These are phyloP conservation scores for Paecilomyces niveus DNA, from an alignment of 2,329 filamentous ascomycete species.

Conservation along the genomic window DNA sequence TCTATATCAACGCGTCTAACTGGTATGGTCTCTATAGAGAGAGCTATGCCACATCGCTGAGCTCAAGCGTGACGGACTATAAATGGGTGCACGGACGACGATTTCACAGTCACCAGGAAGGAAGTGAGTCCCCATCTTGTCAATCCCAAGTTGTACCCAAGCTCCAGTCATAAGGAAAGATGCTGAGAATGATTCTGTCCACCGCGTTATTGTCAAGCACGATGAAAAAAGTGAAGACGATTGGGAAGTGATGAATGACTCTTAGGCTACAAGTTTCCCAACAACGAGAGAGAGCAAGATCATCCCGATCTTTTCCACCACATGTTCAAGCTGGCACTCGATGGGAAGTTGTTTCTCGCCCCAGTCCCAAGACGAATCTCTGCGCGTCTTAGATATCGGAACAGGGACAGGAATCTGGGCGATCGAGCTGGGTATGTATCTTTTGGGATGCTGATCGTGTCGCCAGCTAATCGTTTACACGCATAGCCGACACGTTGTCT, in stretches of 20 bases:
- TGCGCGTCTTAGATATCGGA: background rate
- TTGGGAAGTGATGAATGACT: background rate
- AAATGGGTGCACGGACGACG: slow-evolving; percentile 19
- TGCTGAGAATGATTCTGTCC: no score
- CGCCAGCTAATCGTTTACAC: background rate
- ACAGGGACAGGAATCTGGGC: background rate
- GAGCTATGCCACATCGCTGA: slow-evolving; percentile 2
- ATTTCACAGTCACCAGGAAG: slow-evolving; percentile 13
- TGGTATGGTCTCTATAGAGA: background rate
- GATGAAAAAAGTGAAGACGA: no score
- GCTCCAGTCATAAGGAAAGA: background rate
- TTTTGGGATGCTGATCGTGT: background rate
- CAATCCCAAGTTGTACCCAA: background rate
- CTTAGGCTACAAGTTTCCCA: slow-evolving; percentile 7
- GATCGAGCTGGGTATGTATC: background rate
- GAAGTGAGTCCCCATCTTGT: background rate
- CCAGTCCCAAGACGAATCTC: background rate
- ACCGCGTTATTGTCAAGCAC: no score
- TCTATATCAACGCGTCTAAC: background rate
- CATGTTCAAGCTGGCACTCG: slow-evolving; percentile 9
- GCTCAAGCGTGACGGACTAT: slow-evolving; percentile 14
- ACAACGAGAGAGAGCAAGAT: slow-evolving; percentile 9
- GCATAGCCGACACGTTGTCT: background rate
- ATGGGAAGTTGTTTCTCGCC: slow-evolving; percentile 3
- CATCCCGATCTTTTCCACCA: slow-evolving; percentile 10